phyloP scores from a whole-genome alignment of 345 rosid genomes.

The Eucalyptus marginata region DNA sequence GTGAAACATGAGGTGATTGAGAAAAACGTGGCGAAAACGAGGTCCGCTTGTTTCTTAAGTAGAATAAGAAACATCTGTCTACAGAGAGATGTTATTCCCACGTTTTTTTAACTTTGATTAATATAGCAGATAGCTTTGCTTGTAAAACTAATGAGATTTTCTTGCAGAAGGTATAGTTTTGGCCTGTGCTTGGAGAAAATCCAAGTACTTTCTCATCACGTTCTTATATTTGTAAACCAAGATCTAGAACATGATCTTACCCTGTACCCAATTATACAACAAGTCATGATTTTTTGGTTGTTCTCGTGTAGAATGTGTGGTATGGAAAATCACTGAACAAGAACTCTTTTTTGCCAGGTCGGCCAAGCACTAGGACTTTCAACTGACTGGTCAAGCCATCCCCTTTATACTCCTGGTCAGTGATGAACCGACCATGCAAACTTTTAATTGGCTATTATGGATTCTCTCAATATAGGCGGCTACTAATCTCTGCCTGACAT shows the following conservation, averaged over 20 bases:
- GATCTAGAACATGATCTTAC: neutral
- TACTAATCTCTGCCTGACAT: neutral
- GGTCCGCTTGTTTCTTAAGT: neutral
- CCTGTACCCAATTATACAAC: neutral
- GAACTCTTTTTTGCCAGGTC: slow-evolving; percentile 20
- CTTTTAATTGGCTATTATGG: neutral
- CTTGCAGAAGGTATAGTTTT: neutral
- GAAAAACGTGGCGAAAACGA: neutral
- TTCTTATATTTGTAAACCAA: neutral
- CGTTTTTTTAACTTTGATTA: neutral
- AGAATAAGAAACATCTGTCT: neutral
- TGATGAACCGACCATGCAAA: neutral
- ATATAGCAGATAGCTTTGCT: neutral
- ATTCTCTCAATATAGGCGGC: neutral
- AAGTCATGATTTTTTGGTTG: neutral
- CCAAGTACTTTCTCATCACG: neutral
- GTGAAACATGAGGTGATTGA: neutral
- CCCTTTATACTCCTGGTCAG: slow-evolving; percentile 74
- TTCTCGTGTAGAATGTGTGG: neutral
- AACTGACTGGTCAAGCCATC: slow-evolving; percentile 82
- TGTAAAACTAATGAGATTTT: neutral
- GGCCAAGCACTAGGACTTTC: slow-evolving; percentile 95
- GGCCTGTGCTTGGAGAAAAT: neutral
- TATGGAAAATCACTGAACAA: neutral
- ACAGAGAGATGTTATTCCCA: neutral